Percentiles rank a stretch among this genome's conserved stretches.
Conservation (phyloP, 495 filamentous ascomycete species). For the Tuber melanosporum region DNA sequence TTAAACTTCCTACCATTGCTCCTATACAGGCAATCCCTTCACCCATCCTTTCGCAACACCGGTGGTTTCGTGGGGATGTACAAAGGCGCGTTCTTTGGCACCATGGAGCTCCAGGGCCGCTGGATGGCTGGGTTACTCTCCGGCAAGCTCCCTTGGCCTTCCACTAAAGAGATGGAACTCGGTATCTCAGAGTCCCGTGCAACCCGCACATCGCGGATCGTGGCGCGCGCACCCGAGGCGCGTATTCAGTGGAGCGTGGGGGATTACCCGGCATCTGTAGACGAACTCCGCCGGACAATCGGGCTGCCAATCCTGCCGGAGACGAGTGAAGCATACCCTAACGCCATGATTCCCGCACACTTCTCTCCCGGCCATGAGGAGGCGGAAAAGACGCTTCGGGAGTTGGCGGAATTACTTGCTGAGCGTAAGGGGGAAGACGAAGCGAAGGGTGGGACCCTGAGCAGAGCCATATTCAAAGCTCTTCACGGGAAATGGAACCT, state of each 20-base stretch:
- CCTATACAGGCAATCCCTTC: constrained; percentile 59
- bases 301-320: constrained; percentile 40
- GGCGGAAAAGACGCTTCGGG: constrained; percentile 7
- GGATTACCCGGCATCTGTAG: constrained; percentile 74
- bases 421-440: neutral
- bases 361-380: constrained; percentile 9
- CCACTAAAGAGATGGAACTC: constrained; percentile 20
- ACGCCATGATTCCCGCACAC: constrained; percentile 35
- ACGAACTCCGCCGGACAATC: constrained; percentile 57
- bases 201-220: constrained; percentile 38
- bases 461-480: constrained; percentile 60
- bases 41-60: constrained; percentile 55
- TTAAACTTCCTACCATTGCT: constrained; percentile 58
- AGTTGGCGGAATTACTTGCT: constrained; percentile 1
- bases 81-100: constrained; percentile 76
- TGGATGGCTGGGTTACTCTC: constrained; percentile 52
- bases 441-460: constrained; percentile 7
- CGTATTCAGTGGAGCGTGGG: constrained; percentile 50
- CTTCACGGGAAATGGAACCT: constrained; percentile 68
- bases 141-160: constrained; percentile 19
- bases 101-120: constrained; percentile 80
- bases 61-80: constrained; percentile 78
- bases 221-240: neutral
- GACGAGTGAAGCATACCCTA: constrained; percentile 15
- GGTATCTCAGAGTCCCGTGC: constrained; percentile 35